Base-by-base conservation (phyloP, 106 monocot species). In the Cymbidium sinense region DNA sequence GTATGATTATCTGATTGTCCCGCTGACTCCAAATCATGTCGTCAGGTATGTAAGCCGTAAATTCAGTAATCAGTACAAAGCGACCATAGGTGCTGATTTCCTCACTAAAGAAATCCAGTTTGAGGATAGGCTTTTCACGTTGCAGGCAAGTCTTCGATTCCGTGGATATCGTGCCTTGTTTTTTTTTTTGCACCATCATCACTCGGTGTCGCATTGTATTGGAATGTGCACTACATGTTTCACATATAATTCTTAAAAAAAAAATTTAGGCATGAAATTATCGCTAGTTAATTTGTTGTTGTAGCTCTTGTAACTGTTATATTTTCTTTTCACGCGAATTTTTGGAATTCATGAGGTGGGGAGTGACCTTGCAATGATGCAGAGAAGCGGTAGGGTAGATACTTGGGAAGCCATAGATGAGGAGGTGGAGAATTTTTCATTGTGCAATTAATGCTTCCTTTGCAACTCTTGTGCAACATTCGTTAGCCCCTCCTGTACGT, bases 41-140 rank as follows among this genome's bases (percentile, higher is more conserved):
- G 27, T 62, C 61, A 95, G 95, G 70, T 95, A 89, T 81, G 95
- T 95, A 77, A 95, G 89, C 79, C 80, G 83, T 73, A 95, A 86
- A 87, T 95, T 95, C 70, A 95, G 82, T n/a, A 95, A 89, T 77
- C 91, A 95, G 83, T 95, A 91, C 51, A 95, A 95, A 29, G 95
- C 95, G 8, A 91, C 95, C 1, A 95, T 91, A 30, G 95, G 95
- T 15, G 89, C 89, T 34, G 91, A 95, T 85, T 95, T 95, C 82
- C 86, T 91, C 77, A 95, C 95, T 33, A 95, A 95, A 55, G 95
- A 95, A 70, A 81, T 95, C 29, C 91, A 91, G 86, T 80, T 91
- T 47, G 95, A 91, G 30, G 95, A 95, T 67, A 82, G 89, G 73
- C 86, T 87, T 30, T 93, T 93, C 88, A 94, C 94, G 13, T 77